A percentile compares a stretch with the other conserved stretches of the same genome.
These are phyloP conservation scores for Fonsecaea erecta DNA, from an alignment of 2,329 filamentous ascomycete species.

Conservation along the genomic window DNA sequence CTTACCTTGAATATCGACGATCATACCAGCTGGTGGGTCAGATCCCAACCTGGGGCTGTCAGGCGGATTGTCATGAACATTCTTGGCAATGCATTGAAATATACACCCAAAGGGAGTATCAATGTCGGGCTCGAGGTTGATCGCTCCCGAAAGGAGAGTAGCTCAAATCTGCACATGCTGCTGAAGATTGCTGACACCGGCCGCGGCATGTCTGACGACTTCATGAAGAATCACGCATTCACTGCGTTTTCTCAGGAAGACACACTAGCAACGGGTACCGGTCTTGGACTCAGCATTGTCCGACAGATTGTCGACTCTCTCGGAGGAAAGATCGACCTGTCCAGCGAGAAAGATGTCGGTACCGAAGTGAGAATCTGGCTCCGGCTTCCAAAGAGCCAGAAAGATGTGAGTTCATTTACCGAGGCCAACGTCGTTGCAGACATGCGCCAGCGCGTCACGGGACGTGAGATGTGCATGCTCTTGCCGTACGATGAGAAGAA, in stretches of 20 bases:
- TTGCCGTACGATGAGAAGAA: constrained; percentile 15
- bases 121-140: constrained; percentile 48
- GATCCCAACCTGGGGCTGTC: constrained; percentile 60
- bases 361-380: constrained; percentile 54
- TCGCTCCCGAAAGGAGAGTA: constrained; percentile 40
- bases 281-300: constrained; percentile 68
- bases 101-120: constrained; percentile 60
- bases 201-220: constrained; percentile 67
- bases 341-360: constrained; percentile 58
- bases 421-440: constrained; percentile 23
- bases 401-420: background rate
- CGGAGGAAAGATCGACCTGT: constrained; percentile 63
- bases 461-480: constrained; percentile 29
- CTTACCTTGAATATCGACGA: constrained; percentile 59
- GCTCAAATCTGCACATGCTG: constrained; percentile 41
- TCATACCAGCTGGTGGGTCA: constrained; percentile 57
- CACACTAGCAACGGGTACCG: constrained; percentile 54
- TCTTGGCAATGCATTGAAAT: constrained; percentile 67
- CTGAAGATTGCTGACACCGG: constrained; percentile 67
- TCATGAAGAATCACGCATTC: constrained; percentile 64
- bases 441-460: constrained; percentile 21
- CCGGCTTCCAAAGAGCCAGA: constrained; percentile 26
- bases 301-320: constrained; percentile 64
- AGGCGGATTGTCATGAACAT: constrained; percentile 66
- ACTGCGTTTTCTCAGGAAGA: constrained; percentile 65